A percentile compares a stretch with the other conserved stretches of the same genome.
Evolutionary conservation across 345 rosid genomes (phyloP).

Genomic region (Diplotaxis tenuifolia): DNA sequence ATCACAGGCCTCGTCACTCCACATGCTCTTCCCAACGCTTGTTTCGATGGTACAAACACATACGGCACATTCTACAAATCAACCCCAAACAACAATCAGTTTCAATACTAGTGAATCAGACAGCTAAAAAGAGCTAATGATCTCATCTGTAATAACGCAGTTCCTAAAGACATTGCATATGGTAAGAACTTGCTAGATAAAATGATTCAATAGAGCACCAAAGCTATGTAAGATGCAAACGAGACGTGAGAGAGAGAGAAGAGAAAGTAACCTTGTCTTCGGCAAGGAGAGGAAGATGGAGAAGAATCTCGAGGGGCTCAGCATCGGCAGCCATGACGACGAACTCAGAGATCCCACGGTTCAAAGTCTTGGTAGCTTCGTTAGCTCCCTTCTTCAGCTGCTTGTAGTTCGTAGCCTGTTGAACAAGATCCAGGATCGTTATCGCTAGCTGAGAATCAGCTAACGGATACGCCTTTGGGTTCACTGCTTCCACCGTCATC

Average conservation of each 20-base stretch:
- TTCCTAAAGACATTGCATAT: too few relatives aligned
- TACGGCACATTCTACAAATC: slow-evolving; percentile 73
- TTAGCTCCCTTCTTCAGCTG: slow-evolving; percentile 91
- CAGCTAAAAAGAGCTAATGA: not conserved
- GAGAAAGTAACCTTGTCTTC: slow-evolving; percentile 57
- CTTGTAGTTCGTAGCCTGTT: slow-evolving; percentile 90
- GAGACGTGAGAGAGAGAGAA: not conserved
- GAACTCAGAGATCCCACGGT: slow-evolving; percentile 89
- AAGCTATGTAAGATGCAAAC: too few relatives aligned
- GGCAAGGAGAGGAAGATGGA: slow-evolving; percentile 73
- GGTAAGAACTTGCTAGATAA: too few relatives aligned
- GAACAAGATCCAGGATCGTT: slow-evolving; percentile 74
- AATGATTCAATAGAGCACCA: not conserved
- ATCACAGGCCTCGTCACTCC: too few relatives aligned
- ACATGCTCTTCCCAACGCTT: too few relatives aligned
- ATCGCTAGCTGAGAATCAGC: slow-evolving; percentile 68
- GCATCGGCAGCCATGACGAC: slow-evolving; percentile 79
- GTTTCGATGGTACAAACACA: slow-evolving; percentile 88
- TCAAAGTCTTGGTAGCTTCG: slow-evolving; percentile 90
- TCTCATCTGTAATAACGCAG: not conserved
- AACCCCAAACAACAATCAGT: not conserved
- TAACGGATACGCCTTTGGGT: slow-evolving; percentile 84
- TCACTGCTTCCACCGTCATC: slow-evolving; percentile 64
- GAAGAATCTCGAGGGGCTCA: slow-evolving; percentile 77
- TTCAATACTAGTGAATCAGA: not conserved